Conservation (phyloP, 768 basidiomycete genomes). For the Dentipellis fragilis region DNA sequence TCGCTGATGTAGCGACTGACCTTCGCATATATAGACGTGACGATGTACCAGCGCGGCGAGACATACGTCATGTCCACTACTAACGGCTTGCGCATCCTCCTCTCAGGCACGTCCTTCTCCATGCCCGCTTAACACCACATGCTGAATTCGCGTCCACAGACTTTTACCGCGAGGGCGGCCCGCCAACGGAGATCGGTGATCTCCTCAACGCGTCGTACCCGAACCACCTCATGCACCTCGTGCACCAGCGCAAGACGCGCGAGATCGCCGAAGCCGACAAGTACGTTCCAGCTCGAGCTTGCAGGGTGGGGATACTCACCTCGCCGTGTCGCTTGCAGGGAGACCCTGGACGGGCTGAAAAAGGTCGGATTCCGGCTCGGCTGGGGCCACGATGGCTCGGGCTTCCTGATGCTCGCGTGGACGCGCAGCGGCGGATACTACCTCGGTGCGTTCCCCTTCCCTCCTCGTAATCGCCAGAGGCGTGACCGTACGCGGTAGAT, state of each 20-base stretch:
- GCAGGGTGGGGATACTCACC: background rate
- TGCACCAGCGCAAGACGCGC: constrained; percentile 28
- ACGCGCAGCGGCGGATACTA: constrained; percentile 52
- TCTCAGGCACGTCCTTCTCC: background rate
- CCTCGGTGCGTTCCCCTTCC: constrained; percentile 31
- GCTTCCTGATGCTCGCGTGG: constrained; percentile 36
- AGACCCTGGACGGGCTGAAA: constrained; percentile 43
- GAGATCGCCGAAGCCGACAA: constrained; percentile 46
- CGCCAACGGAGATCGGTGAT: constrained; percentile 42
- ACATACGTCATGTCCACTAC: constrained; percentile 26
- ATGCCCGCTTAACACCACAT: background rate
- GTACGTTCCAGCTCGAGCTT: constrained; percentile 16
- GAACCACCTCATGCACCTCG: constrained; percentile 9
- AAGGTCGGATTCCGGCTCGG: constrained; percentile 45
- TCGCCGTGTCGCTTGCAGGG: constrained; percentile 19
- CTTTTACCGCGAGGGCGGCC: constrained; percentile 9
- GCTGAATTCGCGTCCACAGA: background rate
- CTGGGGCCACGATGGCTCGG: constrained; percentile 37
- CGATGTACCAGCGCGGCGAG: constrained; percentile 21
- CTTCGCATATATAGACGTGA: constrained; percentile 9
- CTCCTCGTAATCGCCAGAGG: background rate
- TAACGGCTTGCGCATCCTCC: constrained; percentile 12
- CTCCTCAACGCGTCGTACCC: constrained; percentile 35
- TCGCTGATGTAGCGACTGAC: background rate
- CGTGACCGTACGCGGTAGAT: constrained; percentile 18